Conservation (phyloP, 78 protist genomes). For the Bigelowiella natans region DNA sequence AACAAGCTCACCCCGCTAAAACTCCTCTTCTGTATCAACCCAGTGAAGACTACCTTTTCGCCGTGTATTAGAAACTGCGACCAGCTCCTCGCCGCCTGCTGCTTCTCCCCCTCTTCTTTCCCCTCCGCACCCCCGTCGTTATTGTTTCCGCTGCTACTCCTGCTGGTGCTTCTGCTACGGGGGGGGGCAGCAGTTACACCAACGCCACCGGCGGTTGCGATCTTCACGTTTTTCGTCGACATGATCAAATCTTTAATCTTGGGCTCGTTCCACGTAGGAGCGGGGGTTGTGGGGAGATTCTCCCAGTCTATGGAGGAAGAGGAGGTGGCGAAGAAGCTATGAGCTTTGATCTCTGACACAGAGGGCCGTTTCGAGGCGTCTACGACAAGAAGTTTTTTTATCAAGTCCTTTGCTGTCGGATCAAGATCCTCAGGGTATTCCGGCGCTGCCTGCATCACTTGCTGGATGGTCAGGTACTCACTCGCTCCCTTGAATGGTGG, state of each 20-base stretch:
- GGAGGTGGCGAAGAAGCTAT: neutral
- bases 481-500: neutral
- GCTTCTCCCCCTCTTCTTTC: neutral
- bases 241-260: neutral
- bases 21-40: neutral
- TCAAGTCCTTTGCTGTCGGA: neutral
- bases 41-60: neutral
- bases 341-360: neutral
- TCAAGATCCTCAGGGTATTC: neutral
- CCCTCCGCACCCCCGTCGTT: neutral
- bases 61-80: neutral
- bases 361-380: neutral
- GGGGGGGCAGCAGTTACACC: too few species aligned
- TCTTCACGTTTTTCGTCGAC: neutral
- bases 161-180: neutral
- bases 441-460: neutral
- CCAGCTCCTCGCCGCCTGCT: neutral
- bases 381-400: neutral
- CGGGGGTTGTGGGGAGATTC: neutral
- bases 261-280: neutral
- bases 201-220: neutral
- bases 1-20: neutral
- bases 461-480: neutral
- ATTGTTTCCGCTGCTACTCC: neutral
- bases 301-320: neutral